These are phyloP conservation scores for Yamadazyma blattariae DNA, from an alignment of 1,139 yeast species.

Conservation along the genomic window DNA sequence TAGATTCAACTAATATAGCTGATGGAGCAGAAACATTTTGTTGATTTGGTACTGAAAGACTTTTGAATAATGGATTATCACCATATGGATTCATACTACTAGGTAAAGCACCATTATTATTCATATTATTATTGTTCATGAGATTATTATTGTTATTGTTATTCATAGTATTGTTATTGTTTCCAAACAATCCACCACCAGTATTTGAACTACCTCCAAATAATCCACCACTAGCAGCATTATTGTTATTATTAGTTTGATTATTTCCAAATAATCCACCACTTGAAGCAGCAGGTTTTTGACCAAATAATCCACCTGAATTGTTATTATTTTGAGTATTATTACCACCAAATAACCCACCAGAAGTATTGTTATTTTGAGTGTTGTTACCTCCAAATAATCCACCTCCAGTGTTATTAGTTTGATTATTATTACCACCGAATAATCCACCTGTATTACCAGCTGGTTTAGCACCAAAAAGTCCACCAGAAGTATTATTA, in stretches of 20 bases:
- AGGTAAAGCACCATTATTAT: conserved; percentile 31
- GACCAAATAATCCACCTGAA: conserved; percentile 32
- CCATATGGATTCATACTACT: conserved; percentile 72
- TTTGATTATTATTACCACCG: conserved; percentile 17
- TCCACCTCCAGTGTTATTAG: conserved; percentile 8
- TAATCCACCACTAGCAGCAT: conserved; percentile 1
- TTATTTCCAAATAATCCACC: conserved; percentile 33
- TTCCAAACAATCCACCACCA: conserved; percentile 20
- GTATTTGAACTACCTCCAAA: conserved; percentile 5
- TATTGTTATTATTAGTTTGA: conserved; percentile 14
- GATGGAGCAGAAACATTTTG: conserved; percentile 37
- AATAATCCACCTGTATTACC: conserved; percentile 23
- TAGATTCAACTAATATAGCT: conserved; percentile 46
- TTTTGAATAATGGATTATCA: conserved; percentile 59
- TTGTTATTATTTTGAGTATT: conserved; percentile 8
- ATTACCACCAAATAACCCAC: conserved; percentile 7
- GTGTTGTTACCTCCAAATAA: conserved; percentile 17
- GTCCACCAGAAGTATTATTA: conserved; percentile 19
- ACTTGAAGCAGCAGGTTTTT: conserved; percentile 20
- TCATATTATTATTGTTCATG: conserved; percentile 25
- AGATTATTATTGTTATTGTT: not conserved
- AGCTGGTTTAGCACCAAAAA: conserved; percentile 17
- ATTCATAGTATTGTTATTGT: conserved; percentile 5
- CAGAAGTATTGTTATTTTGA: conserved; percentile 6
- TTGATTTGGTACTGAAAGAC: conserved; percentile 26